Evolutionary conservation across 768 basidiomycete genomes (phyloP).

Genomic region (Naganishia vishniacii): DNA sequence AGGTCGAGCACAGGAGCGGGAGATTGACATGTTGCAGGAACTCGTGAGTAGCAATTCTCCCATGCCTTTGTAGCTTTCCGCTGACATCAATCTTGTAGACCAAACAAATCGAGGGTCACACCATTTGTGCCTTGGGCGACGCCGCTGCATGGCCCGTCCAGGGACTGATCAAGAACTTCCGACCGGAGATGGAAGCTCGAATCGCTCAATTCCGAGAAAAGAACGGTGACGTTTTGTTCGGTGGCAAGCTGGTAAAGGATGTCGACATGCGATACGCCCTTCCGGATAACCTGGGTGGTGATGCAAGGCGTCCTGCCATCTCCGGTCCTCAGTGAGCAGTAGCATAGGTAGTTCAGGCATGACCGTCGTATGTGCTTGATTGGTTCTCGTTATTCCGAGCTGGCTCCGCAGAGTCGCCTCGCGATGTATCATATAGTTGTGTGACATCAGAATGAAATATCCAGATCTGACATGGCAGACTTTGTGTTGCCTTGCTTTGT

Average conservation of each 20-base stretch:
- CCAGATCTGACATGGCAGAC: too few species aligned
- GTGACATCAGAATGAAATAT: background rate
- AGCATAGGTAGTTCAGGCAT: background rate
- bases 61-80: background rate
- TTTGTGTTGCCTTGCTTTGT: too few species aligned
- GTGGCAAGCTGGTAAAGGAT: conserved; percentile 59
- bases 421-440: conserved; percentile 11
- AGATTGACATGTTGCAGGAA: conserved; percentile 89
- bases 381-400: background rate
- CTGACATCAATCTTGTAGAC: background rate
- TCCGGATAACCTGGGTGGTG: conserved; percentile 43
- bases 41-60: background rate
- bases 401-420: background rate
- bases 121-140: conserved; percentile 93
- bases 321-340: background rate
- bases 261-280: conserved; percentile 38
- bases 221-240: conserved; percentile 81
- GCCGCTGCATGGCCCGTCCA: conserved; percentile 99
- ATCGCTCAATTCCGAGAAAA: conserved; percentile 68
- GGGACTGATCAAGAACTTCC: conserved; percentile 27
- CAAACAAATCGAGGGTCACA: conserved; percentile 94
- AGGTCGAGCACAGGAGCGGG: conserved; percentile 80
- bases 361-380: background rate
- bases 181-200: conserved; percentile 80
- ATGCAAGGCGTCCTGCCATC: conserved; percentile 27